These are phyloP conservation scores for Coriolopsis trogii DNA, from an alignment of 1,284 basidiomycete species.

Conservation along the genomic window DNA sequence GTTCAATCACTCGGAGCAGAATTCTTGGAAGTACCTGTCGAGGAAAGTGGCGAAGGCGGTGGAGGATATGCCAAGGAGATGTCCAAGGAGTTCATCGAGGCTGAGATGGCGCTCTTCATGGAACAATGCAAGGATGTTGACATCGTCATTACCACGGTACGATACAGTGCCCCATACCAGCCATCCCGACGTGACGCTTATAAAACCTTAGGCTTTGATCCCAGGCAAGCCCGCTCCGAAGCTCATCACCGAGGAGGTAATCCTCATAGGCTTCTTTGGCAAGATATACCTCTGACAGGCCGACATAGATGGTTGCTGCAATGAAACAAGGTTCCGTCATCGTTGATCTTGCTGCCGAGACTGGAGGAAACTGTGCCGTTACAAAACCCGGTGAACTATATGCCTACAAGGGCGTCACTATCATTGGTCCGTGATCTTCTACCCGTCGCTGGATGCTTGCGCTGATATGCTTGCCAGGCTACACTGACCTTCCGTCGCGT, in stretches of 20 bases:
- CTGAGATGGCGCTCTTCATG: slow-evolving; percentile 87
- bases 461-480: slow-evolving; percentile 68
- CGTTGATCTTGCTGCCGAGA: slow-evolving; percentile 83
- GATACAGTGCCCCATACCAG: background rate
- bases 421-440: slow-evolving; percentile 61
- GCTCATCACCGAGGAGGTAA: slow-evolving; percentile 71
- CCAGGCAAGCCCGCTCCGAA: slow-evolving; percentile 85
- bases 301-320: slow-evolving; percentile 68
- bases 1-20: slow-evolving; percentile 87
- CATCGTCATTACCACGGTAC: slow-evolving; percentile 81
- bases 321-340: slow-evolving; percentile 90
- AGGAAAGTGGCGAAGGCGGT: slow-evolving; percentile 79
- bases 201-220: slow-evolving; percentile 61
- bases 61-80: slow-evolving; percentile 91
- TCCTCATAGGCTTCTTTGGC: background rate
- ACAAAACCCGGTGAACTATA: slow-evolving; percentile 75
- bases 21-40: slow-evolving; percentile 76
- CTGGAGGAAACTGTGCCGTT: slow-evolving; percentile 83
- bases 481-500: slow-evolving; percentile 81
- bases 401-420: slow-evolving; percentile 72
- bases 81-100: slow-evolving; percentile 88
- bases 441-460: slow-evolving; percentile 44
- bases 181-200: background rate
- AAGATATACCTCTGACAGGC: background rate
- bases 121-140: slow-evolving; percentile 86